These are phyloP conservation scores for Colletotrichum echinochloae DNA, from an alignment of 2,329 filamentous ascomycete species.

Conservation along the genomic window DNA sequence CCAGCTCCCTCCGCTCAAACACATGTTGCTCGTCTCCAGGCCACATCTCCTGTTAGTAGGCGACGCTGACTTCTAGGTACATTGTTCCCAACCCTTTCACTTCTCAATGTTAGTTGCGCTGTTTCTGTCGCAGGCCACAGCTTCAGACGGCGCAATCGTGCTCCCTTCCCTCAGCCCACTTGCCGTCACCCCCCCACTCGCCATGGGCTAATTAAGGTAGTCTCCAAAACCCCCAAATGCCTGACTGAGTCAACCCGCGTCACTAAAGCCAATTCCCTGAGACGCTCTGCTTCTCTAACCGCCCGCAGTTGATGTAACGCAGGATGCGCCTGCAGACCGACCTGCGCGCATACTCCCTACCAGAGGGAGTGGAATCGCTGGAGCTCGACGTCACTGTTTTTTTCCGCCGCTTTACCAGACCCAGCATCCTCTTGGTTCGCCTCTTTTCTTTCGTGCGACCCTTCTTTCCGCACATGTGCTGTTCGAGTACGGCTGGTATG, in stretches of 20 bases:
- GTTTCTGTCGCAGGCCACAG: constrained; percentile 30
- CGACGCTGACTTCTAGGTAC: constrained; percentile 4
- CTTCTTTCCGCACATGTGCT: neutral
- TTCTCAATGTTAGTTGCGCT: constrained; percentile 28
- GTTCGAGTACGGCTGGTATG: neutral
- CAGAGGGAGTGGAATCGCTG: neutral
- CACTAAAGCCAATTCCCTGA: constrained; percentile 20
- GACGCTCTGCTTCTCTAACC: constrained; percentile 7
- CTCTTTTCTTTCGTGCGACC: neutral
- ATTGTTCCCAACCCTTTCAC: constrained; percentile 8
- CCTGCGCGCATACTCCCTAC: constrained; percentile 3
- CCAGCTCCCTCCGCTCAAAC: constrained; percentile 31
- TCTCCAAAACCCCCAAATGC: constrained; percentile 12
- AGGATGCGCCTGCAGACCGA: constrained; percentile 19
- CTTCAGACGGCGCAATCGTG: constrained; percentile 17
- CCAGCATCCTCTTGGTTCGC: neutral
- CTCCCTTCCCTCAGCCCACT: neutral
- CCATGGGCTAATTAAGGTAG: too few species aligned
- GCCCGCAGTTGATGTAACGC: constrained; percentile 6
- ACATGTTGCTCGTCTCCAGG: neutral
- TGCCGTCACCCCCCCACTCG: neutral
- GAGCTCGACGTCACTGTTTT: neutral
- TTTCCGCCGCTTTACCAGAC: neutral
- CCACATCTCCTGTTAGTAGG: constrained; percentile 10
- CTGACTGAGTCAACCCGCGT: constrained; percentile 30